Evolutionary conservation across 2,329 filamentous ascomycete species (phyloP).

Genomic region (Lachnum nothofagi): DNA sequence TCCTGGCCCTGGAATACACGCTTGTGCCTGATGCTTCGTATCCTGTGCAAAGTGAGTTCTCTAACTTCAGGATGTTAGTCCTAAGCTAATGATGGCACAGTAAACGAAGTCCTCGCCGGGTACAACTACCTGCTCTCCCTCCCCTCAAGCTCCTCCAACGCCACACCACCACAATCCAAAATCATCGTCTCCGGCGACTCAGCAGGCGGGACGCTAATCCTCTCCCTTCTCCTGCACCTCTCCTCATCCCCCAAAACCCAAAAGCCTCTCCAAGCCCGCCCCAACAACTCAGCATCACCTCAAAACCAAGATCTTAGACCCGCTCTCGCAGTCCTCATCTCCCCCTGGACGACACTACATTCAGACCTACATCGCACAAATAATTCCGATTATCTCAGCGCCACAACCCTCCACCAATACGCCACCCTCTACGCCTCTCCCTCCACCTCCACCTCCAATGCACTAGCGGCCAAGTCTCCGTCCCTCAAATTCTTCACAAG

Average conservation of each 20-base stretch:
- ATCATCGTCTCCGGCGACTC: constrained; percentile 75
- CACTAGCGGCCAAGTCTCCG: too few relatives aligned
- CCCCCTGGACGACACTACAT: constrained; percentile 73
- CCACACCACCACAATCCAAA: constrained; percentile 47
- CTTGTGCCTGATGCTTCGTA: constrained; percentile 65
- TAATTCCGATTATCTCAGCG: constrained; percentile 69
- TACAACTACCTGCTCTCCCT: constrained; percentile 65
- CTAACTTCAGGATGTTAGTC: too few relatives aligned
- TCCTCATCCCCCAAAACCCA: too few relatives aligned
- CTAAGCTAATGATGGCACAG: too few relatives aligned
- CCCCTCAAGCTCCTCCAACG: too few relatives aligned
- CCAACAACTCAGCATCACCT: too few relatives aligned
- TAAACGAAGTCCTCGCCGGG: constrained; percentile 63
- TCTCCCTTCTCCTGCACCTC: constrained; percentile 67
- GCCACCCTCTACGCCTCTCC: constrained; percentile 61
- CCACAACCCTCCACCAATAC: constrained; percentile 60
- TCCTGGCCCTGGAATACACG: constrained; percentile 77
- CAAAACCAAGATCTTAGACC: constrained; percentile 36
- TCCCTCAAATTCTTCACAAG: too few relatives aligned
- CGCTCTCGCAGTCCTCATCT: constrained; percentile 66
- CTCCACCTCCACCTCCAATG: too few relatives aligned
- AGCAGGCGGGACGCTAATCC: constrained; percentile 67
- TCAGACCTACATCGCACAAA: constrained; percentile 65
- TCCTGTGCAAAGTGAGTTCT: constrained; percentile 69
- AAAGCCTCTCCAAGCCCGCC: too few relatives aligned